Evolutionary conservation across 2,329 filamentous ascomycete genomes (phyloP), one percentile per base, ranked within the genome.

Genomic region (Fusarium marasasianum): DNA sequence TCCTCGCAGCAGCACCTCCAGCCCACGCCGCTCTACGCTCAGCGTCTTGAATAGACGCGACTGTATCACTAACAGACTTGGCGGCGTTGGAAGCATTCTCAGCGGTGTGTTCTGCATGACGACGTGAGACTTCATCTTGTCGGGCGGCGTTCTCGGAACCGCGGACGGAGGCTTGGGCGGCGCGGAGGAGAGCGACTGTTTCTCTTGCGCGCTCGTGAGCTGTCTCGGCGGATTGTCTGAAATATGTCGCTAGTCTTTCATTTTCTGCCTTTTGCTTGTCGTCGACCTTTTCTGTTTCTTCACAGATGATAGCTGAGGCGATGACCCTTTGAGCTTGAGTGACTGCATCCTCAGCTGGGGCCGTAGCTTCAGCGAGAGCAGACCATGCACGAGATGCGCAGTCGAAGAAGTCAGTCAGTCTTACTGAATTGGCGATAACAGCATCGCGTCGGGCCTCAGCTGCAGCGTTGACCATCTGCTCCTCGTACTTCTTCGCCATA

Each of bases 211-310:
- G 26, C 2, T 73, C 71, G 1, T 73, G 71, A 1, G 71, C 71
- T 12, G 43, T 74, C 11, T 73, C 71, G 3, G 71, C 71, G 1
- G 71, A 62, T n/a, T 73, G 71, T 51, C 71, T 45, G 7, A 73
- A 57, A 11, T 74, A 73, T 5, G 56, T 66, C 0, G 66, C 50
- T 4, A 74, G 14, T 3, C 70, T 3, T 1, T 72, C 70, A 1
- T 55, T 65, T 4, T 72, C 70, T 1, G 53, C 66, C 1, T 73
- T 73, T 4, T 71, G 70, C 15, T 73, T 73, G 6, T 62, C 44
- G 1, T 73, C 71, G 0, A 72, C 65, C 12, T 73, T 73, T 12
- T 73, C 66, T 0, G 71, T 63, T 6, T 74, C 71, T 22, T 73
- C 71, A 1, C 56, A 63, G 12, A 72, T 63, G 2, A 71, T 66